These are phyloP conservation scores for Boletales sp. DNA, from an alignment of 768 basidiomycete species.

Conservation along the genomic window DNA sequence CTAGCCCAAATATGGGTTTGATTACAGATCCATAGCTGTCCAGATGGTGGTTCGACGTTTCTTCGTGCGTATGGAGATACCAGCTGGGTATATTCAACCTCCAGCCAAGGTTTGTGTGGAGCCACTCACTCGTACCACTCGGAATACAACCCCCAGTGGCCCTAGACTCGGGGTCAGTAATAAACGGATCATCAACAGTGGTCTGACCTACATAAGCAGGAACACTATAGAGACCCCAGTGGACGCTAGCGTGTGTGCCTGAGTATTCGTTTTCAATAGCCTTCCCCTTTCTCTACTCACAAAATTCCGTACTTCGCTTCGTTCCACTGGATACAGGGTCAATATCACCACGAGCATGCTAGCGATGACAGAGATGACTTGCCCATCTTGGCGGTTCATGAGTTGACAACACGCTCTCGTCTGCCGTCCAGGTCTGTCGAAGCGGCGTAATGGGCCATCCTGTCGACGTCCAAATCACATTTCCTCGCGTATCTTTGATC, in stretches of 20 bases:
- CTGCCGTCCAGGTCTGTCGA: conserved; percentile 38
- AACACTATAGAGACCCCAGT: conserved; percentile 48
- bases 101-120: not conserved
- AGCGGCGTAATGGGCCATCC: conserved; percentile 40
- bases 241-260: conserved; percentile 32
- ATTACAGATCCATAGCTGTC: conserved; percentile 43
- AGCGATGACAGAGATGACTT: not conserved
- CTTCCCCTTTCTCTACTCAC: conserved; percentile 29
- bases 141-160: conserved; percentile 38
- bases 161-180: conserved; percentile 25
- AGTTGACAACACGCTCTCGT: conserved; percentile 32
- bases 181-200: not conserved
- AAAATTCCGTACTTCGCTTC: conserved; percentile 56
- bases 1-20: not conserved
- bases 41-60: conserved; percentile 48
- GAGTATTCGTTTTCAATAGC: not conserved
- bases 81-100: conserved; percentile 28
- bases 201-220: conserved; percentile 38
- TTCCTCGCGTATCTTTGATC: conserved; percentile 34
- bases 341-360: not conserved
- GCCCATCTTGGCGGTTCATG: conserved; percentile 60
- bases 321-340: conserved; percentile 37
- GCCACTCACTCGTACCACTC: conserved; percentile 55
- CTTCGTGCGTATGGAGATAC: conserved; percentile 36
- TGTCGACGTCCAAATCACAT: conserved; percentile 31